Conservation (phyloP, 1,284 basidiomycete species). For the Melampsora larici-populina region DNA sequence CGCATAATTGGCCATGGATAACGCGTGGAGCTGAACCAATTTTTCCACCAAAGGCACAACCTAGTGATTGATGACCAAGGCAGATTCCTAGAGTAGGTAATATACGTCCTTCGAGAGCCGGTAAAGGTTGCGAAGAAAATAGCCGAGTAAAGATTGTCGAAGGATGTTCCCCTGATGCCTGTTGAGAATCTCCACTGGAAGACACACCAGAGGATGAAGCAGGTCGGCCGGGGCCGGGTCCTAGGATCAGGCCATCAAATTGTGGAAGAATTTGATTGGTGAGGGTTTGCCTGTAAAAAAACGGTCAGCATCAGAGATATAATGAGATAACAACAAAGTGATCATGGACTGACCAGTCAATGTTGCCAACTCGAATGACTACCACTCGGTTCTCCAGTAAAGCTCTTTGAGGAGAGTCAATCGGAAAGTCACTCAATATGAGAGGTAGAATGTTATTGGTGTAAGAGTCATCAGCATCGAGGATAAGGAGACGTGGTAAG, state of each 20-base stretch:
- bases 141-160: constrained; percentile 1
- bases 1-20: constrained; percentile 54
- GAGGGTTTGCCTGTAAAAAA: constrained; percentile 57
- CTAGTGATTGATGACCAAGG: constrained; percentile 86
- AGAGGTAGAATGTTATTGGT: constrained; percentile 62
- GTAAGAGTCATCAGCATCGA: constrained; percentile 82
- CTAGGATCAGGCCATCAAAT: constrained; percentile 69
- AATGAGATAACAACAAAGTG: constrained; percentile 63
- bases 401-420: background rate
- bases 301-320: constrained; percentile 69
- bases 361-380: background rate
- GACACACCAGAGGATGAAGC: constrained; percentile 61
- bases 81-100: constrained; percentile 83
- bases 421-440: constrained; percentile 28
- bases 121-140: constrained; percentile 21
- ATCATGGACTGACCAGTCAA: constrained; percentile 5
- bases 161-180: constrained; percentile 45
- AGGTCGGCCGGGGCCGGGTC: constrained; percentile 78
- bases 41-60: constrained; percentile 68
- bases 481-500: constrained; percentile 59
- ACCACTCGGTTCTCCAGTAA: constrained; percentile 7
- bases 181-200: constrained; percentile 66
- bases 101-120: constrained; percentile 52
- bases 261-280: constrained; percentile 58
- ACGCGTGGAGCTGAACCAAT: constrained; percentile 56